Base-by-base conservation (phyloP, 768 basidiomycete species). In the Pleurotus platypus region DNA sequence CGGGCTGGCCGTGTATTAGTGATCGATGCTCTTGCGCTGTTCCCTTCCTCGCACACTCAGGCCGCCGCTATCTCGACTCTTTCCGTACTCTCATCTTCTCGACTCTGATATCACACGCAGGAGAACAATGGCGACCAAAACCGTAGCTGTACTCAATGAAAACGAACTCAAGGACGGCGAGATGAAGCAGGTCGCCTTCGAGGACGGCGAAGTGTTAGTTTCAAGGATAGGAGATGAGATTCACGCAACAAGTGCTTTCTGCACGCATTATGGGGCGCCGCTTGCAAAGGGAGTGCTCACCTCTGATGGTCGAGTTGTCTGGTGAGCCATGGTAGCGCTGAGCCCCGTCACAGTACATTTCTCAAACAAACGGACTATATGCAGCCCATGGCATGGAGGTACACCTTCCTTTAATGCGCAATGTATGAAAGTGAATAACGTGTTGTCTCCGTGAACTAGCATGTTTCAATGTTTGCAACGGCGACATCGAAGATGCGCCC, bases 221-320 rank as follows among this genome's bases (percentile, higher is more conserved):
- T 88, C 88, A 54, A 85, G 86, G 50, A 70, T 94, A 15, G 88
- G 87, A 26, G 85, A 88, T 63, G 82, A 87, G 61, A 73, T 92
- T 1, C 78, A 89, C 62, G 90, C 92, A 5, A 94, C 89, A 0
- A 87, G 85, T 59, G 90, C 90, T 2, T 89, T 83, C 70, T 96
- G 94, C 71, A 94, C 92, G 1, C 94, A 96, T 69, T 95, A 94
- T 66, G 94, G 94, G 9, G 93, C 93, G 2, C 92, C 92, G 1
- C 78, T 95, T 2, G 84, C 78, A 4, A 92, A 92, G 69, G 93
- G 92, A 51, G 86, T 92, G 8, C 74, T 94, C 55, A 82, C 87
- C 6, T 78, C 87, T 35, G 87, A 90, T 67, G 92, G 90, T 8
- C 75, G 89, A 58, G 81, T 95, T 16, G 83, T 89, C 49, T 95